A percentile compares a stretch with the other conserved stretches of the same genome.
Evolutionary conservation across 2,329 filamentous ascomycete genomes (phyloP).

Genomic region (Escovopsis sp.): DNA sequence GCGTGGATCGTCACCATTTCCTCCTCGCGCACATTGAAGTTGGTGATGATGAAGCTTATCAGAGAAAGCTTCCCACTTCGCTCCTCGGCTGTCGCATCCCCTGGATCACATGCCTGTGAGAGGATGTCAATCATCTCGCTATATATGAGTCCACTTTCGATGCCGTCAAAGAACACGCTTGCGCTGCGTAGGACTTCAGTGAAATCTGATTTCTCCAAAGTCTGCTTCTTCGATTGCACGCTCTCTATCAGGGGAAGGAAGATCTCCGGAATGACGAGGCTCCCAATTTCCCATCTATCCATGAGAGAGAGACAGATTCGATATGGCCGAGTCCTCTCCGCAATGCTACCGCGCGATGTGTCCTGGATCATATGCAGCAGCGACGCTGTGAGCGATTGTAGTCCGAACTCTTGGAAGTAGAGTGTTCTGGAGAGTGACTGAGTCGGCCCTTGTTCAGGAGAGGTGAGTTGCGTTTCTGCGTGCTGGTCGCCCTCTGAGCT

Average conservation of each 20-base stretch:
- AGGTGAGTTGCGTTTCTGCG: constrained; percentile 29
- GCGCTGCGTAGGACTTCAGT: constrained; percentile 83
- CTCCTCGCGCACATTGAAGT: constrained; percentile 91
- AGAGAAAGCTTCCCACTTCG: constrained; percentile 53
- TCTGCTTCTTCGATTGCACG: constrained; percentile 55
- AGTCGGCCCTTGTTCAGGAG: constrained; percentile 27
- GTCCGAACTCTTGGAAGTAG: constrained; percentile 72
- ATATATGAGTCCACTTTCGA: constrained; percentile 89
- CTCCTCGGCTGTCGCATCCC: constrained; percentile 27
- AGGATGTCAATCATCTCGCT: constrained; percentile 62
- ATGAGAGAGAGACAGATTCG: constrained; percentile 88
- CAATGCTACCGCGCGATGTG: constrained; percentile 15
- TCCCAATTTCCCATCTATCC: constrained; percentile 96
- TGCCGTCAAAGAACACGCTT: constrained; percentile 92
- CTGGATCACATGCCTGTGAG: constrained; percentile 39
- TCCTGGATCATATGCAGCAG: constrained; percentile 60
- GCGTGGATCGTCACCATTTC: constrained; percentile 87
- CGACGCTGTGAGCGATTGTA: constrained; percentile 58
- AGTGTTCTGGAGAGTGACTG: constrained; percentile 47
- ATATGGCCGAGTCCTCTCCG: constrained; percentile 70
- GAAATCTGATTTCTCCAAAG: constrained; percentile 55
- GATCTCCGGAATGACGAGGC: constrained; percentile 71
- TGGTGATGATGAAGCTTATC: constrained; percentile 65
- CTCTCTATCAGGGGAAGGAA: constrained; percentile 78
- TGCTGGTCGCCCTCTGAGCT: constrained; percentile 32